Evolutionary conservation across 495 filamentous ascomycete genomes (phyloP), one percentile per base, ranked within the genome.

Genomic region (Podospora pseudoanserina): DNA sequence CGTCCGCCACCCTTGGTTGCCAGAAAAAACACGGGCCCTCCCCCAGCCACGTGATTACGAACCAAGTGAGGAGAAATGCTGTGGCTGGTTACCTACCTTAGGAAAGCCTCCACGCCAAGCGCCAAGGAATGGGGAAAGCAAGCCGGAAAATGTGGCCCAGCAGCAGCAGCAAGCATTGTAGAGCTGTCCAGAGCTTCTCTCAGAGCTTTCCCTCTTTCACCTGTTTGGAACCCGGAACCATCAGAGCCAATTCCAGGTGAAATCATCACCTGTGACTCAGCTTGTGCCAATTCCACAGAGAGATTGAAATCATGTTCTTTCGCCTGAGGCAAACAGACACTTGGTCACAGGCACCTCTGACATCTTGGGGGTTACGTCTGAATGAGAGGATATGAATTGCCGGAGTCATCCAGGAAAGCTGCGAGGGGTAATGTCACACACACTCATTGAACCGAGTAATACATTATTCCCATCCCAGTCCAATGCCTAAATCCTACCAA

Each of bases 11-110:
- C 64, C 26, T 26, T 39, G 28, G 27, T 62, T 59, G 19, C 55
- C 44, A 71, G 68, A 64, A 70, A 68, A 70, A 65, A 27, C 62
- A 66, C 34, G 59, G 44, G 54, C 23, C 55, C 4, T 7, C 30
- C 30, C 30, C 66, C 65, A 76, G 69, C 69, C 74, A 76, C 74
- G 73, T 76, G 74, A 76, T 73, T 68, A 20, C n/a, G 13, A 27
- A 20, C 53, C 6, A 58, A 58, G 55, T 58, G 55, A 58, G 66
- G 64, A 32, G 54, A 69, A 70, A 67, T 56, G 63, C 63, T 68
- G 70, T 68, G 70, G 70, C 67, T 71, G 70, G 67, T 58, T 55
- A 58, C 5, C 39, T 49, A 1, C 4, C 7, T 32, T 49, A 49
- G 39, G 39, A 49, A 49, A 11, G 39, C 39, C 39, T 49, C 39